Evolutionary conservation across 139 green algal genomes (phyloP), one percentile per base, ranked within the genome.

Genomic region (Pycnococcus provasolii): DNA sequence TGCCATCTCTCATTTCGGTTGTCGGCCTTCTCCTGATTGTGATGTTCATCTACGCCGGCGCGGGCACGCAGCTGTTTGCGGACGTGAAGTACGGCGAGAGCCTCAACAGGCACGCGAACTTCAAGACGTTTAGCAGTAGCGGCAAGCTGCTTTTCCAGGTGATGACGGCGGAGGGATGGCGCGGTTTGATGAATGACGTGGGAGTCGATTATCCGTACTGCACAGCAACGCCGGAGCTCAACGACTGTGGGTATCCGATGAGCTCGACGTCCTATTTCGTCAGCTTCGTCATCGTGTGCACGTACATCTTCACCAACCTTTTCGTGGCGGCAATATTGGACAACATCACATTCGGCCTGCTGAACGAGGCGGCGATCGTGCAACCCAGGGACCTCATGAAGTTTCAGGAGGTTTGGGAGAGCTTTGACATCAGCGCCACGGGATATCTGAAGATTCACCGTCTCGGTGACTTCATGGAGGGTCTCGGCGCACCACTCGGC

Each of bases 71-170:
- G 60, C 69, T 80, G 9, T 80, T 80, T 61, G 65, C 61, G 7
- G 57, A 61, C 47, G 3, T 64, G 3, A 40, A 42, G 13, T 37
- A 65, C 70, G n/a, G 39, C 11, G 44, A 55, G 45, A 41, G 40
- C 37, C 51, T 69, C 50, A 61, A 68, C 48, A 39, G 67, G 7
- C 76, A 88, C 37, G 81, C 80, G 57, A 90, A 88, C 74, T 90
- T 89, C 69, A 42, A 78, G 39, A 73, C 70, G 55, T 86, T 89
- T 48, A 66, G 60, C 1, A 64, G 60, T 43, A 66, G 80, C 0
- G 77, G 90, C 73, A 64, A 89, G 47, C 62, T 71, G 2, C 74
- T 89, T 6, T 83, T 90, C 67, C 78, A 81, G 42, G 78, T 85
- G 71, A 43, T 45, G 42, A 86, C 83, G 11, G 75, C 79, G 4